Evolutionary conservation across 2,329 filamentous ascomycete genomes (phyloP).

Genomic region (Gnomoniopsis smithogilvyi): DNA sequence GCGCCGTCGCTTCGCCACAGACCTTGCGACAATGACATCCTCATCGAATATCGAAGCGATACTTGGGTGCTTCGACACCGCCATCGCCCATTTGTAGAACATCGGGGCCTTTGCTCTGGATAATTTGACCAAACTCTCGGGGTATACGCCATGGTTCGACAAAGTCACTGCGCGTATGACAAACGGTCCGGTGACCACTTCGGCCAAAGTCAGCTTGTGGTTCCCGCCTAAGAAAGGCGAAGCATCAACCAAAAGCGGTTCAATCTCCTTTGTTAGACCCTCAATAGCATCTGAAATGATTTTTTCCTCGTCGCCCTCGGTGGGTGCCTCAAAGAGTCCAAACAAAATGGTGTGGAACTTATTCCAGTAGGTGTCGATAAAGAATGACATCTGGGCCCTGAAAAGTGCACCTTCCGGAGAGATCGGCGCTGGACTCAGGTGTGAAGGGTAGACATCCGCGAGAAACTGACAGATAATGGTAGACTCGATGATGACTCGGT

Average conservation of each 20-base stretch:
- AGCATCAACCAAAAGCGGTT: conserved; percentile 57
- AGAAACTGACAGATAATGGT: conserved; percentile 65
- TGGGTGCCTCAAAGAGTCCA: conserved; percentile 37
- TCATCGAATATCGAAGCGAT: conserved; percentile 60
- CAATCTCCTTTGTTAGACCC: conserved; percentile 62
- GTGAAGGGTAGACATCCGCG: conserved; percentile 63
- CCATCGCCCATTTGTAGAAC: conserved; percentile 63
- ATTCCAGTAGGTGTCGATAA: conserved; percentile 63
- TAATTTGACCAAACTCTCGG: conserved; percentile 39
- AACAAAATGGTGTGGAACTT: conserved; percentile 52
- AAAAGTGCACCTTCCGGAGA: conserved; percentile 49
- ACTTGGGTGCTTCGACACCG: conserved; percentile 55
- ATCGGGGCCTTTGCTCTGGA: conserved; percentile 25
- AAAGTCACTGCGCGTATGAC: conserved; percentile 1
- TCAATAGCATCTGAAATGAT: conserved; percentile 47
- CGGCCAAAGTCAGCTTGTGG: conserved; percentile 63
- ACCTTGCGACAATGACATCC: conserved; percentile 36
- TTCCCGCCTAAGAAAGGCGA: conserved; percentile 59
- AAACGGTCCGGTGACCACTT: conserved; percentile 44
- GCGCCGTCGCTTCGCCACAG: conserved; percentile 32
- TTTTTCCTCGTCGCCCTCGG: conserved; percentile 45
- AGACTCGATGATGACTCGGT: conserved; percentile 66
- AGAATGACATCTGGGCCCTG: conserved; percentile 65
- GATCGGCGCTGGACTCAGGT: conserved; percentile 54
- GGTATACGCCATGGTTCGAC: conserved; percentile 49